These are phyloP conservation scores for Parastagonospora avenae DNA, from an alignment of 2,329 filamentous ascomycete species.

Conservation along the genomic window DNA sequence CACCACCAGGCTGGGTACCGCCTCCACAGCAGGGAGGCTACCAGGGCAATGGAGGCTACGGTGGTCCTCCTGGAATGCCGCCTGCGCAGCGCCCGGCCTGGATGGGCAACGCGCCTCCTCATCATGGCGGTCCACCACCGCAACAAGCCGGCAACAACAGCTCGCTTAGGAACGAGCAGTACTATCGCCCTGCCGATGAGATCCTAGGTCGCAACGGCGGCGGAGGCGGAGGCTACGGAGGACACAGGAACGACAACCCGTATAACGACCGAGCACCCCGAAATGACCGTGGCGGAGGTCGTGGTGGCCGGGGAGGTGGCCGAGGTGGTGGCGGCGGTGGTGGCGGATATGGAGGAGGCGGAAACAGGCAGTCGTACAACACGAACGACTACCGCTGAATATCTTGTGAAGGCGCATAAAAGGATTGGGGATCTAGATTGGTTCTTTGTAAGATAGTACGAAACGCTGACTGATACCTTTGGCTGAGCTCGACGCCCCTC, in stretches of 20 bases:
- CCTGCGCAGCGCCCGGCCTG: conserved; percentile 22
- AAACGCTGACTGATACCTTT: no score
- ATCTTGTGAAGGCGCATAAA: background rate
- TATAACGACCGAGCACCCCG: conserved; percentile 25
- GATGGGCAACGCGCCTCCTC: conserved; percentile 25
- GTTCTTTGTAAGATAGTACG: no score
- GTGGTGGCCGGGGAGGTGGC: conserved; percentile 35
- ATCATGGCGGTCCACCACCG: conserved; percentile 27
- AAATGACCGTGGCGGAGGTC: conserved; percentile 21
- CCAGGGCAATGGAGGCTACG: conserved; percentile 19
- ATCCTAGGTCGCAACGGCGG: conserved; percentile 33
- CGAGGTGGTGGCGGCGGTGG: conserved; percentile 27
- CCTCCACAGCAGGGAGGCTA: conserved; percentile 23
- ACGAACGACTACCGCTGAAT: conserved; percentile 24
- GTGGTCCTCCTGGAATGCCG: conserved; percentile 17
- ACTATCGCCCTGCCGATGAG: conserved; percentile 31
- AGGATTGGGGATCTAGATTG: no score
- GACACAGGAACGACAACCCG: conserved; percentile 24
- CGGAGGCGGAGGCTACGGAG: conserved; percentile 20
- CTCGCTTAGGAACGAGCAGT: conserved; percentile 26
- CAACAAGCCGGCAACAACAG: conserved; percentile 26
- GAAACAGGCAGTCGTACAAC: conserved; percentile 17
- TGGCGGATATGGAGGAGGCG: conserved; percentile 18
- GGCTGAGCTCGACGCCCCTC: no score
- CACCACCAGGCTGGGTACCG: conserved; percentile 39